These are phyloP conservation scores for Eucalyptus paniculata DNA, from an alignment of 345 rosid genomes.

Conservation along the genomic window DNA sequence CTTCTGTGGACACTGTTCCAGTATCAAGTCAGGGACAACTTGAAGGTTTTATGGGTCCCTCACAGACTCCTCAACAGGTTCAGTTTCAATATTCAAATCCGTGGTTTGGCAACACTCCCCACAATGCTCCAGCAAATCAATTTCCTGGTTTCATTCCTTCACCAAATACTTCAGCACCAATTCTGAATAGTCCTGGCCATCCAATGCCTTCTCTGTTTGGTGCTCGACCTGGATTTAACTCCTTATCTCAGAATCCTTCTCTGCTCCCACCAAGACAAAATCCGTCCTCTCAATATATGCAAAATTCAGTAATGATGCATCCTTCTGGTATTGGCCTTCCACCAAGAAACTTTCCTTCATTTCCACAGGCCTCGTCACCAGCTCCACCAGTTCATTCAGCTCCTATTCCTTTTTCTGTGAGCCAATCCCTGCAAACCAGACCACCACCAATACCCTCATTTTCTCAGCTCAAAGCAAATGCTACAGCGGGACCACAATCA, in stretches of 20 bases:
- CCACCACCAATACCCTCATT: constrained; percentile 10
- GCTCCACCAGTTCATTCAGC: constrained; percentile 9
- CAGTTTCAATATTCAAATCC: constrained; percentile 41
- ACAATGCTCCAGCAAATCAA: constrained; percentile 9
- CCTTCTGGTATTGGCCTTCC: constrained; percentile 20
- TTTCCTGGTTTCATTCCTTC: constrained; percentile 2
- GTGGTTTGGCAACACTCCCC: constrained; percentile 18
- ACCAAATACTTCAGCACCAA: constrained; percentile 20
- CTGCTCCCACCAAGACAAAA: constrained; percentile 12
- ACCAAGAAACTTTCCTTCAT: constrained; percentile 19
- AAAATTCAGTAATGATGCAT: constrained; percentile 16
- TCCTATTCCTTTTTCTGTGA: constrained; percentile 13
- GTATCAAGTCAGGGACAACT: constrained; percentile 12
- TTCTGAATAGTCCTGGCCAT: constrained; percentile 6
- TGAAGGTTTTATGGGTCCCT: constrained; percentile 9
- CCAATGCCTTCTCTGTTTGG: constrained; percentile 18
- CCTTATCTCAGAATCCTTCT: constrained; percentile 21
- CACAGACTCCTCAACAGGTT: constrained; percentile 26
- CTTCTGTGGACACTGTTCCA: constrained; percentile 1
- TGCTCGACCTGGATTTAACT: constrained; percentile 32
- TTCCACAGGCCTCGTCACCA: constrained; percentile 23
- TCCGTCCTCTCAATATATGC: constrained; percentile 13
- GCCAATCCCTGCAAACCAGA: constrained; percentile 29
- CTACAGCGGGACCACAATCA: constrained; percentile 17
- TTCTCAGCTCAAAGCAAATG: constrained; percentile 18